A percentile compares a stretch with the other conserved stretches of the same genome.
These are phyloP conservation scores for Fusarium sp. DNA, from an alignment of 2,329 filamentous ascomycete genomes.

Conservation along the genomic window DNA sequence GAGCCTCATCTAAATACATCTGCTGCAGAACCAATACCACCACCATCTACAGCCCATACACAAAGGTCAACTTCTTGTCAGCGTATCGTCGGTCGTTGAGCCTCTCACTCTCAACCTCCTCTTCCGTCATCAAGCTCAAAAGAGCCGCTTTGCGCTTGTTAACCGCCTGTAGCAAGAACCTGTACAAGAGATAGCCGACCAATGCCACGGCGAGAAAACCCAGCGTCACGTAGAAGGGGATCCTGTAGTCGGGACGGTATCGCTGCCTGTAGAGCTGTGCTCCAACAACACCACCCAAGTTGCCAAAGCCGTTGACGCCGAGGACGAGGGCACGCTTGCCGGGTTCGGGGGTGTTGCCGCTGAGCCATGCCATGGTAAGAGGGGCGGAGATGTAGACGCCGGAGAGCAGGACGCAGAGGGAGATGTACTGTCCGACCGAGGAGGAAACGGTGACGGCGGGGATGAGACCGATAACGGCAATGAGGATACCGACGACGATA, in stretches of 20 bases:
- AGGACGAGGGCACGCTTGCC: conserved; percentile 44
- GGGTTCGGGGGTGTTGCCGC: conserved; percentile 45
- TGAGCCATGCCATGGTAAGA: conserved; percentile 44
- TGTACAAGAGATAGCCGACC: conserved; percentile 39
- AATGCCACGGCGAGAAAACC: conserved; percentile 38
- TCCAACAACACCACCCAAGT: conserved; percentile 43
- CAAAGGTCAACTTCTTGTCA: conserved; percentile 45
- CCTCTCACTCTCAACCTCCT: conserved; percentile 42
- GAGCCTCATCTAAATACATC: conserved; percentile 9
- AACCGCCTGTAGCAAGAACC: conserved; percentile 33
- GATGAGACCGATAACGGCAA: conserved; percentile 39
- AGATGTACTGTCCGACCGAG: conserved; percentile 37
- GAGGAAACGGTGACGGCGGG: conserved; percentile 41
- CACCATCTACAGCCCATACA: conserved; percentile 39
- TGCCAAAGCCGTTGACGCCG: conserved; percentile 45
- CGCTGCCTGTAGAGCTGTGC: conserved; percentile 41
- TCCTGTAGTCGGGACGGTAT: conserved; percentile 37
- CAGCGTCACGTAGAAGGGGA: conserved; percentile 43
- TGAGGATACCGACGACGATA: conserved; percentile 38
- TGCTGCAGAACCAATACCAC: neutral
- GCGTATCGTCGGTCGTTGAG: conserved; percentile 41
- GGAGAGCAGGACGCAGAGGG: conserved; percentile 41
- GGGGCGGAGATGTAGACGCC: conserved; percentile 44
- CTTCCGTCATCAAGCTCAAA: conserved; percentile 34
- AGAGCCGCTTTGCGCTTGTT: conserved; percentile 35